These are phyloP conservation scores for Quercus lobata DNA, from an alignment of 331 rosid genomes.

Conservation along the genomic window DNA sequence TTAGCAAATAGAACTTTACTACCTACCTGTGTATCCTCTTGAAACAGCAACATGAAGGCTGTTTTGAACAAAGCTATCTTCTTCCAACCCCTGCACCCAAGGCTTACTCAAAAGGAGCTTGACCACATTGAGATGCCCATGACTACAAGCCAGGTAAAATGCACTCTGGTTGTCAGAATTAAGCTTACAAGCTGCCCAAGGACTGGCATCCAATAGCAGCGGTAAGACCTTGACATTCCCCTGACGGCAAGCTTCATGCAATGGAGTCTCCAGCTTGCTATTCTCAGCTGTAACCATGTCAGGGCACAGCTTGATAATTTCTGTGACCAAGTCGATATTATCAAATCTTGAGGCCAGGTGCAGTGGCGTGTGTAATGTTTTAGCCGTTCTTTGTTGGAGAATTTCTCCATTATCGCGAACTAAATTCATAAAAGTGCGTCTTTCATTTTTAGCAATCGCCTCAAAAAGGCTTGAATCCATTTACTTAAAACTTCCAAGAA, in stretches of 20 bases:
- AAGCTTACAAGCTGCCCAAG: conserved; percentile 33
- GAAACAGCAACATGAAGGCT: conserved; percentile 60
- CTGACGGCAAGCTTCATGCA: conserved; percentile 51
- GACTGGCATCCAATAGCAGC: conserved; percentile 41
- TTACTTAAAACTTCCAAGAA: not conserved
- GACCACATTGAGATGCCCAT: conserved; percentile 53
- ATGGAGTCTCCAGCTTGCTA: conserved; percentile 46
- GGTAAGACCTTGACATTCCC: conserved; percentile 36
- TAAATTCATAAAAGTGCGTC: conserved; percentile 27
- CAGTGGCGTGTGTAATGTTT: conserved; percentile 38
- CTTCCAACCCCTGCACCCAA: conserved; percentile 23
- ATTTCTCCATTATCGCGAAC: conserved; percentile 33
- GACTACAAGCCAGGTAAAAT: conserved; percentile 49
- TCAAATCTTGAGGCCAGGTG: conserved; percentile 62
- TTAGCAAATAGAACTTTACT: not conserved
- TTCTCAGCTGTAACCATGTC: conserved; percentile 53
- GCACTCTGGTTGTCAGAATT: conserved; percentile 33
- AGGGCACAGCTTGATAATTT: conserved; percentile 39
- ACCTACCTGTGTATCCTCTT: conserved; percentile 51
- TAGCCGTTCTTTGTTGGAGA: conserved; percentile 33
- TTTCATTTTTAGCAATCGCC: conserved; percentile 38
- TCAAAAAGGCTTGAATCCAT: conserved; percentile 44
- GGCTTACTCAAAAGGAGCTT: conserved; percentile 34
- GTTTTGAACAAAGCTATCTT: conserved; percentile 31
- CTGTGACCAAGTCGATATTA: conserved; percentile 34